A percentile compares a stretch with the other conserved stretches of the same genome.
phyloP scores from a whole-genome alignment of 345 rosid genomes.

The Brassica nigra region DNA sequence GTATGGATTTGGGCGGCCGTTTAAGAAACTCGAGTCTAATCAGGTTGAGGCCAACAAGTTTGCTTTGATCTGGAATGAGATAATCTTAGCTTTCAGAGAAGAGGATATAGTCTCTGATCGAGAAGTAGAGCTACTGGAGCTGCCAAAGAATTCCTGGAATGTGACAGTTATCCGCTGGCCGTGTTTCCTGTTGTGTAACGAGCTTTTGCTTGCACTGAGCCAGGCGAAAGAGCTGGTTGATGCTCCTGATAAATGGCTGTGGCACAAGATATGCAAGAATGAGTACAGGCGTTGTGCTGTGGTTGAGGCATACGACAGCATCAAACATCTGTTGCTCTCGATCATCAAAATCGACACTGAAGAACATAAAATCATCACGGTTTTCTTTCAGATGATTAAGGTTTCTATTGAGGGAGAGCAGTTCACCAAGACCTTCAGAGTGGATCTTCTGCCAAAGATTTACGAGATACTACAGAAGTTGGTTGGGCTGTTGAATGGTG shows the following conservation, averaged over 20 bases:
- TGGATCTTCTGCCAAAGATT: constrained; percentile 68
- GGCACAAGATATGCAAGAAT: constrained; percentile 88
- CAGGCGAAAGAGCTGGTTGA: constrained; percentile 89
- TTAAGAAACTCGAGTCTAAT: constrained; percentile 90
- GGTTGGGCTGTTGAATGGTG: constrained; percentile 57
- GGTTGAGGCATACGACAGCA: constrained; percentile 84
- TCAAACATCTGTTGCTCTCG: constrained; percentile 71
- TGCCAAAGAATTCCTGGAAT: constrained; percentile 90
- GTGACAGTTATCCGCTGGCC: constrained; percentile 95
- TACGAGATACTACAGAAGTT: constrained; percentile 75
- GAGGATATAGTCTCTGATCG: constrained; percentile 91
- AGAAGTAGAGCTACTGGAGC: constrained; percentile 87
- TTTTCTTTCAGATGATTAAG: constrained; percentile 82
- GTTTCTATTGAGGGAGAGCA: constrained; percentile 64
- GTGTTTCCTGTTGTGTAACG: constrained; percentile 89
- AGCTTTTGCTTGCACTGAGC: constrained; percentile 92
- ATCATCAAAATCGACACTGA: constrained; percentile 71
- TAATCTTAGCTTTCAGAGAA: constrained; percentile 82
- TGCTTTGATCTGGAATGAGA: constrained; percentile 96
- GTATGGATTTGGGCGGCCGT: constrained; percentile 91
- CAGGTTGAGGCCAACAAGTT: constrained; percentile 93
- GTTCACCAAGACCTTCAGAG: constrained; percentile 79
- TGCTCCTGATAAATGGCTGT: constrained; percentile 96
- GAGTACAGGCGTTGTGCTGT: constrained; percentile 94
- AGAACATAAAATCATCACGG: constrained; percentile 75